phyloP scores from a whole-genome alignment of 2,329 filamentous ascomycete species.

The Aspergillus floridensis region DNA sequence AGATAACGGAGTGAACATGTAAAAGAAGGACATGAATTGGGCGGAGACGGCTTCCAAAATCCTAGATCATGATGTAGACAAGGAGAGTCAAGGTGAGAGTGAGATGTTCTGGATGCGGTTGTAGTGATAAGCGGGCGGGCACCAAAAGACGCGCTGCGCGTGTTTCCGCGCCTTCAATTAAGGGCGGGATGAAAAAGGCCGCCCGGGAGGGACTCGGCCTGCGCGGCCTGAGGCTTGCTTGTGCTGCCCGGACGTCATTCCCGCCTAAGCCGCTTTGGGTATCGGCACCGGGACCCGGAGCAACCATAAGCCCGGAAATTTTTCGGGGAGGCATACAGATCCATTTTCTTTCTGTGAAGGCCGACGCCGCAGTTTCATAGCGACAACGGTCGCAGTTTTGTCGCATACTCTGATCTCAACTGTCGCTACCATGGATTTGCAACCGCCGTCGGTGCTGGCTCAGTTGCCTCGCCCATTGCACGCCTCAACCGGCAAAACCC shows the following conservation, averaged over 20 bases:
- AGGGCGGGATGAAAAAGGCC: too few species aligned
- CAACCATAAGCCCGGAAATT: constrained; percentile 36
- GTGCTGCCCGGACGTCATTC: constrained; percentile 18
- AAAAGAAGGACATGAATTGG: not conserved
- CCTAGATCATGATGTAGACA: not conserved
- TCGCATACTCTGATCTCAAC: not conserved
- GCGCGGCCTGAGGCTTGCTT: not conserved
- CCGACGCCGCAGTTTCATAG: constrained; percentile 4
- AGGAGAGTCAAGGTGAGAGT: not conserved
- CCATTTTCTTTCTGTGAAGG: constrained; percentile 16
- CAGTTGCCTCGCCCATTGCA: constrained; percentile 47
- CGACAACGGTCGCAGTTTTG: constrained; percentile 14
- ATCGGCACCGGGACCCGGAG: constrained; percentile 20
- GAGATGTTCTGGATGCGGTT: not conserved
- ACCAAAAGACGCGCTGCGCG: constrained; percentile 14
- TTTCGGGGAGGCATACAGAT: constrained; percentile 29
- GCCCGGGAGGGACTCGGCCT: too few species aligned
- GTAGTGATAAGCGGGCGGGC: constrained; percentile 18
- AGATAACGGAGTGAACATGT: not conserved
- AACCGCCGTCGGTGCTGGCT: constrained; percentile 44
- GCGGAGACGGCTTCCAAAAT: not conserved
- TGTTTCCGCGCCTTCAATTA: constrained; percentile 15
- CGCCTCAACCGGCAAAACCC: constrained; percentile 40
- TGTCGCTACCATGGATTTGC: constrained; percentile 41
- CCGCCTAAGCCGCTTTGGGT: not conserved